Percentiles rank a stretch among this genome's conserved stretches.
Conservation (phyloP, 2,329 filamentous ascomycete species). For the Fusarium albosuccineum region DNA sequence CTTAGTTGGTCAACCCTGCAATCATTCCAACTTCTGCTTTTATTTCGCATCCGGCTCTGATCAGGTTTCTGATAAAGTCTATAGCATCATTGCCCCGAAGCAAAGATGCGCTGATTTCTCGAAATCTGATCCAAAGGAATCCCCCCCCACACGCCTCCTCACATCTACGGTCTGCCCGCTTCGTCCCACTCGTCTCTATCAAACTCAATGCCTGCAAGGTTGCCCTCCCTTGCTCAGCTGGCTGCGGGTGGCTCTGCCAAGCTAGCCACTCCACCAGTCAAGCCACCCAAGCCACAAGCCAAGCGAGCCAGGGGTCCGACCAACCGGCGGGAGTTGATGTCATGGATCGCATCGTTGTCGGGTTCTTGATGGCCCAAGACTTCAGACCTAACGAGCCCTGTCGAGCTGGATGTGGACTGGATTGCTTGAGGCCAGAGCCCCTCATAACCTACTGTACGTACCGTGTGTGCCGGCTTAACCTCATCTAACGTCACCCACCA, state of each 20-base stretch:
- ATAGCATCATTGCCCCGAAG: slow-evolving; percentile 11
- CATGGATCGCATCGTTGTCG: slow-evolving; percentile 42
- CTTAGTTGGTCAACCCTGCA: not conserved
- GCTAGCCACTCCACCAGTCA: slow-evolving; percentile 25
- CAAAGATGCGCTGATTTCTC: slow-evolving; percentile 15
- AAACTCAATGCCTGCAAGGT: slow-evolving; percentile 7
- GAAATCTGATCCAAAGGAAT: slow-evolving; percentile 2
- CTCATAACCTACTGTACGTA: not conserved
- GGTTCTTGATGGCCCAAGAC: slow-evolving; percentile 26
- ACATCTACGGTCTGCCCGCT: not conserved
- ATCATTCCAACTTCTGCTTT: slow-evolving; percentile 4
- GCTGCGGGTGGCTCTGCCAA: slow-evolving; percentile 35
- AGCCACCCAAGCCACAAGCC: slow-evolving; percentile 41
- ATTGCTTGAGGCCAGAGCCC: slow-evolving; percentile 5
- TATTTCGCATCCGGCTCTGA: slow-evolving; percentile 24
- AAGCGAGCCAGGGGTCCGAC: slow-evolving; percentile 34
- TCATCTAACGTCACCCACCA: slow-evolving; percentile 27
- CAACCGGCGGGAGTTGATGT: slow-evolving; percentile 42
- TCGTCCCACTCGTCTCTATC: slow-evolving; percentile 29
- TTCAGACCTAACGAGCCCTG: slow-evolving; percentile 26
- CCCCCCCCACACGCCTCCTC: slow-evolving; percentile 32
- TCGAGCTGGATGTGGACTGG: slow-evolving; percentile 33
- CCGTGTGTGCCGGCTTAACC: not conserved
- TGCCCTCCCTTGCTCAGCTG: slow-evolving; percentile 44
- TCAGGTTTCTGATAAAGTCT: slow-evolving; percentile 31